Evolutionary conservation across 306 rosid genomes (phyloP).

Genomic region (Sechiopsis laciniata): DNA sequence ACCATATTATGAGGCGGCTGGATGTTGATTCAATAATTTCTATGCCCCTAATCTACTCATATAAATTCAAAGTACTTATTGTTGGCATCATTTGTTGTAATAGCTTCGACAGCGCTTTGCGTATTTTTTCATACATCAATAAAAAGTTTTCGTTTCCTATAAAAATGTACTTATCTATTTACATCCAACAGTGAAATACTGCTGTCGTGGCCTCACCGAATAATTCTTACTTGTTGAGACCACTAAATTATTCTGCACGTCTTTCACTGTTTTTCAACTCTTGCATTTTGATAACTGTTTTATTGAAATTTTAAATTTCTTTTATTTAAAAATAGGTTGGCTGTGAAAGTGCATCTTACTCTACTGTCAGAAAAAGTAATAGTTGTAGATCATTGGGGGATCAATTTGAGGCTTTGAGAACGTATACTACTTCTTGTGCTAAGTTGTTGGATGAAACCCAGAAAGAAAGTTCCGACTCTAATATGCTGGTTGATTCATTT

Average conservation of each 20-base stretch:
- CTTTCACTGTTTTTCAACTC: neutral
- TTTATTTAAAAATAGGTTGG: slow-evolving; percentile 35
- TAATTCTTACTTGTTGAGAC: neutral
- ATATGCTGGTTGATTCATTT: slow-evolving; percentile 87
- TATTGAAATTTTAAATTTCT: neutral
- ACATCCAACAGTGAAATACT: too few relatives aligned
- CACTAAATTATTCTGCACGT: neutral
- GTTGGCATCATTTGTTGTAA: too few relatives aligned
- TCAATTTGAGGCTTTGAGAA: slow-evolving; percentile 33
- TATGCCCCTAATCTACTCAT: too few relatives aligned
- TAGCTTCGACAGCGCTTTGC: too few relatives aligned
- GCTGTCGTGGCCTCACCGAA: too few relatives aligned
- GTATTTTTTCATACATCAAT: too few relatives aligned
- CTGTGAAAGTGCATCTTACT: slow-evolving; percentile 30
- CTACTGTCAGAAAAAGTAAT: slow-evolving; percentile 25
- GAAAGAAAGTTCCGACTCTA: slow-evolving; percentile 47
- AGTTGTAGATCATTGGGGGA: slow-evolving; percentile 25
- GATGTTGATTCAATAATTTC: too few relatives aligned
- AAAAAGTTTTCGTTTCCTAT: too few relatives aligned
- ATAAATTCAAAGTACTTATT: too few relatives aligned
- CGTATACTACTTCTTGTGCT: slow-evolving; percentile 43
- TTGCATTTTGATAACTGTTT: neutral
- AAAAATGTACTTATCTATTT: too few relatives aligned
- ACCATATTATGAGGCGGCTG: neutral
- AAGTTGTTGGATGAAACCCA: slow-evolving; percentile 37